A percentile compares a stretch with the other conserved stretches of the same genome.
Conservation (phyloP, 805 yeast genomes). For the Blastobotrys muscicola region DNA sequence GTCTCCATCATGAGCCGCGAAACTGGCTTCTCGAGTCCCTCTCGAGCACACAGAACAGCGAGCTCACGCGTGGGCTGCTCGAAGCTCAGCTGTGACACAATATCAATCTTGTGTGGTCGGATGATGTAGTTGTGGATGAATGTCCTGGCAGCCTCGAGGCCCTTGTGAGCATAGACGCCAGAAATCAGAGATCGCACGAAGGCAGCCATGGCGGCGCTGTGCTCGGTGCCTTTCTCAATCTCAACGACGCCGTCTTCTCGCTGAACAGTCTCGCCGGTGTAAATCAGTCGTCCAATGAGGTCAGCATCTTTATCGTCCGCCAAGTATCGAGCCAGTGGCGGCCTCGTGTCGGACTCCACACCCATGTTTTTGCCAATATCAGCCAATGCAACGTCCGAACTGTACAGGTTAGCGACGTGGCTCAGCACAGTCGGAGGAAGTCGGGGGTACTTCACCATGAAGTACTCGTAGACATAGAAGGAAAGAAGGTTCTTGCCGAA, state of each 20-base stretch:
- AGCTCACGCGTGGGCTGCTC: slow-evolving; percentile 81
- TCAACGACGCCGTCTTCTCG: slow-evolving; percentile 26
- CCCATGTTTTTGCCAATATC: slow-evolving; percentile 79
- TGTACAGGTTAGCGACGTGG: slow-evolving; percentile 65
- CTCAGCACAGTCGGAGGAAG: slow-evolving; percentile 72
- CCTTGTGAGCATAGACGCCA: slow-evolving; percentile 67
- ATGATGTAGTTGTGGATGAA: slow-evolving; percentile 70
- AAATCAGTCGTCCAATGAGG: slow-evolving; percentile 27
- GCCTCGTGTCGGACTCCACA: slow-evolving; percentile 61
- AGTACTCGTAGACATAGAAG: slow-evolving; percentile 64
- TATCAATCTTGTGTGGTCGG: slow-evolving; percentile 64
- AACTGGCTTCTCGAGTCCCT: slow-evolving; percentile 63
- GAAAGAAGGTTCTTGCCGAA: slow-evolving; percentile 73
- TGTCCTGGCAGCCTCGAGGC: slow-evolving; percentile 50
- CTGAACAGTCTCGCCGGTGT: slow-evolving; percentile 6
- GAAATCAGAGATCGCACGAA: slow-evolving; percentile 79
- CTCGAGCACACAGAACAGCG: slow-evolving; percentile 64
- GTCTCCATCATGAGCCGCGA: slow-evolving; percentile 85
- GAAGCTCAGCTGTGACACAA: slow-evolving; percentile 67
- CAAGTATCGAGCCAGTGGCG: slow-evolving; percentile 56
- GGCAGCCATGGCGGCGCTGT: slow-evolving; percentile 39
- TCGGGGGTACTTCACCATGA: slow-evolving; percentile 76
- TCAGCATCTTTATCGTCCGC: slow-evolving; percentile 59
- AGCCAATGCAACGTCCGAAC: slow-evolving; percentile 56
- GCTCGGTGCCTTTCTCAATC: slow-evolving; percentile 36